A percentile compares a stretch with the other conserved stretches of the same genome.
Conservation (phyloP, 768 basidiomycete species). For the Pisolithus orientalis region DNA sequence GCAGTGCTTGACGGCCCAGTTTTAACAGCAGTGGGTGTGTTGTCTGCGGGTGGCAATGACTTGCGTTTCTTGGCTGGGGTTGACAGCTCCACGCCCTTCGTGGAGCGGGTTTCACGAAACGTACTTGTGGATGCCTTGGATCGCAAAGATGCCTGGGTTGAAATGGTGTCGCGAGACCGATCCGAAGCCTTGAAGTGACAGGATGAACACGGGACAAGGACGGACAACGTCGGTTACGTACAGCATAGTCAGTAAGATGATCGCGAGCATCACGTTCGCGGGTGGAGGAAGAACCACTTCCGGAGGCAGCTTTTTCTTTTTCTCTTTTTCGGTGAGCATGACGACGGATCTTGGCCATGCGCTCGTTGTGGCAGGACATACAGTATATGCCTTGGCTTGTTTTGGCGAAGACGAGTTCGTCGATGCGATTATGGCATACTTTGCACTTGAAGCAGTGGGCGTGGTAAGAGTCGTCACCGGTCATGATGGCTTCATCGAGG, state of each 20-base stretch:
- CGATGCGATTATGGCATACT: constrained; percentile 89
- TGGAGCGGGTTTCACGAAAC: constrained; percentile 23
- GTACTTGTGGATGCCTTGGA: constrained; percentile 15
- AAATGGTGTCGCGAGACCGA: constrained; percentile 1
- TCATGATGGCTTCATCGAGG: constrained; percentile 99
- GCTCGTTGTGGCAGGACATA: constrained; percentile 97
- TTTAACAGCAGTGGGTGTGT: not conserved
- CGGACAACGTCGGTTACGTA: constrained; percentile 22
- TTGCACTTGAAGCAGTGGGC: constrained; percentile 99
- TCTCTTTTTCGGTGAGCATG: constrained; percentile 76
- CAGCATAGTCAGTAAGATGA: constrained; percentile 34
- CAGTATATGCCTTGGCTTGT: constrained; percentile 98
- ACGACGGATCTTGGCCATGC: constrained; percentile 86
- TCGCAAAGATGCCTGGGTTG: constrained; percentile 12
- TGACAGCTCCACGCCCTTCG: constrained; percentile 9
- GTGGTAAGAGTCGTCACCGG: constrained; percentile 97
- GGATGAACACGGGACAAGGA: not conserved
- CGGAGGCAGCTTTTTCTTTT: constrained; percentile 38
- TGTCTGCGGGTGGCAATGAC: constrained; percentile 12
- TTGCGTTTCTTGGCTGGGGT: constrained; percentile 3
- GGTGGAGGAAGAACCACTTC: constrained; percentile 18
- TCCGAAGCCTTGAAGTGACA: constrained; percentile 6
- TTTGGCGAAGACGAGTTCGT: constrained; percentile 98
- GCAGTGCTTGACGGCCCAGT: not conserved
- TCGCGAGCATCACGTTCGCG: constrained; percentile 22